Evolutionary conservation across 371 early-diverging fungal species (phyloP).

Genomic region (Paraphysoderma sedebokerense): DNA sequence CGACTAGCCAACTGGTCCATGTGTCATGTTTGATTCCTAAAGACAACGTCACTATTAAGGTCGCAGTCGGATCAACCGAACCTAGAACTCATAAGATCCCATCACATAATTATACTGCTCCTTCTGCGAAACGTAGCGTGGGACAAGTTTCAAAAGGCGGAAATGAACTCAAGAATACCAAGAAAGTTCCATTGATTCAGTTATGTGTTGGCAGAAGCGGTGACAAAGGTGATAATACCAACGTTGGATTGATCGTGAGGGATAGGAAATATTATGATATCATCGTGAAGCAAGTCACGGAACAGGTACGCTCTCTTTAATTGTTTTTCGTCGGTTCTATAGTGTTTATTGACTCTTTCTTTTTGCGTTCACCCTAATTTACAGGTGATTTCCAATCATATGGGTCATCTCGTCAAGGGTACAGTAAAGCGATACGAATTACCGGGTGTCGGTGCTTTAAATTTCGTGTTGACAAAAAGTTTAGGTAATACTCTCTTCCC

Average conservation of each 20-base stretch:
- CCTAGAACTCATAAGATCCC: background rate
- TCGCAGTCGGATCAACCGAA: conserved; percentile 22
- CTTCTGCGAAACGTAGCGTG: too few species aligned
- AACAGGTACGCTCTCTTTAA: conserved; percentile 5
- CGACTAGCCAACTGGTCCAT: conserved; percentile 44
- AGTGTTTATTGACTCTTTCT: background rate
- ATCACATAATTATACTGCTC: background rate
- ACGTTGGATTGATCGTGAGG: conserved; percentile 48
- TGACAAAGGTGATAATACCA: conserved; percentile 55
- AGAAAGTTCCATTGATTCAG: conserved; percentile 29
- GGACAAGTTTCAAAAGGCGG: background rate
- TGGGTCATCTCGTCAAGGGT: conserved; percentile 45
- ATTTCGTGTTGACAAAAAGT: conserved; percentile 48
- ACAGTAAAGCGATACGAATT: conserved; percentile 42
- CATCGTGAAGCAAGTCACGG: conserved; percentile 19
- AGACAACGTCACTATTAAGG: conserved; percentile 17
- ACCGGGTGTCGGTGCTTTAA: conserved; percentile 40
- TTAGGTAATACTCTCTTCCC: conserved; percentile 18
- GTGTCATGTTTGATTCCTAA: conserved; percentile 44
- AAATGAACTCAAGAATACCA: conserved; percentile 13
- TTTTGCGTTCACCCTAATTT: background rate
- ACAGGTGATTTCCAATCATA: conserved; percentile 30
- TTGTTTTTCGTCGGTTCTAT: too few species aligned
- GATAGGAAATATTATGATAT: conserved; percentile 34
- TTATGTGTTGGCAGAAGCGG: conserved; percentile 53